phyloP scores from a whole-genome alignment of 2,329 filamentous ascomycete species.

The Fusarium neocosmosporiellum region DNA sequence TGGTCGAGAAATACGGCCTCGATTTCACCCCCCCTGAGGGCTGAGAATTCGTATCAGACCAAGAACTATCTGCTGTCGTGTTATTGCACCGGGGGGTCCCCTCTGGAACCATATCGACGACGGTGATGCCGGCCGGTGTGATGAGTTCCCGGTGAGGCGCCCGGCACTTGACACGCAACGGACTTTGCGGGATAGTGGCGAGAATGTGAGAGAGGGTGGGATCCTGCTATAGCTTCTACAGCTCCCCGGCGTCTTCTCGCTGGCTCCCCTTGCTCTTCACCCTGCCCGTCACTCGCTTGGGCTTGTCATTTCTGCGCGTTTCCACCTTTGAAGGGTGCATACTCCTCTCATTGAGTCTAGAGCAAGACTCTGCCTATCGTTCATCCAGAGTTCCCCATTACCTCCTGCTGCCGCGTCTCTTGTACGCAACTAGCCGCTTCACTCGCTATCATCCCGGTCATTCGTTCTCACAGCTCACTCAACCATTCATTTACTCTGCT shows the following conservation, averaged over 20 bases:
- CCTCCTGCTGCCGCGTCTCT: conserved; percentile 18
- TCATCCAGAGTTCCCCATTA: conserved; percentile 30
- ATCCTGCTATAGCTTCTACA: conserved; percentile 43
- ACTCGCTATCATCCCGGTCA: not conserved
- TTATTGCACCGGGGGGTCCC: conserved; percentile 18
- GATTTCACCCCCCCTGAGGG: not conserved
- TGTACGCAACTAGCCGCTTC: not conserved
- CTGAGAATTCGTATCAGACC: conserved; percentile 31
- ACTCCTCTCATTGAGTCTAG: conserved; percentile 2
- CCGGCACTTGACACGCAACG: conserved; percentile 12
- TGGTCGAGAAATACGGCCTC: not conserved
- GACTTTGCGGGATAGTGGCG: conserved; percentile 14
- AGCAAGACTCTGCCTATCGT: conserved; percentile 17
- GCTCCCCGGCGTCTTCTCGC: conserved; percentile 18
- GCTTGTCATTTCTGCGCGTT: not conserved
- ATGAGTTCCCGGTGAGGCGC: conserved; percentile 35
- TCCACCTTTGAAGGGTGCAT: conserved; percentile 2
- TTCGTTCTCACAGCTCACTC: not conserved
- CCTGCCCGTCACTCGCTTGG: conserved; percentile 30
- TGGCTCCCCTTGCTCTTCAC: conserved; percentile 9
- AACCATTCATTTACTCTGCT: not conserved
- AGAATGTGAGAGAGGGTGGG: not conserved
- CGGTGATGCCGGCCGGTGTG: not conserved
- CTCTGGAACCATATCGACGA: not conserved
- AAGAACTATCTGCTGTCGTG: conserved; percentile 38